A percentile compares a stretch with the other conserved stretches of the same genome.
These are phyloP conservation scores for Thraustochytrium striatum DNA, from an alignment of 352 stramenopile species.

Conservation along the genomic window DNA sequence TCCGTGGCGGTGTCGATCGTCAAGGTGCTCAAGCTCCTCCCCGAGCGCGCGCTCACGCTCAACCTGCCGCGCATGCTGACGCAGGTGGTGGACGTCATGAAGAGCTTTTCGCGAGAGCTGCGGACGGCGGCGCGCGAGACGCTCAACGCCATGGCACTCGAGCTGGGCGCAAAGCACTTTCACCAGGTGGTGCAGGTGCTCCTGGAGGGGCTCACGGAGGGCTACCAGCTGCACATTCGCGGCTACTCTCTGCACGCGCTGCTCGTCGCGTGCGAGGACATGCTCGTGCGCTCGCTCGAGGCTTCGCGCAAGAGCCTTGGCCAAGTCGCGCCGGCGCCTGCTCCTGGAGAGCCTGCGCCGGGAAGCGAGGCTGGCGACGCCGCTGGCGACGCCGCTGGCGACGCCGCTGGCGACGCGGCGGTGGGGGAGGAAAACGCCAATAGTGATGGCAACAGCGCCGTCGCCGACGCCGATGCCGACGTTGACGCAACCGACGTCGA, in stretches of 20 bases:
- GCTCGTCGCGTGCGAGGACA: background rate
- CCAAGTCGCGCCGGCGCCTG: background rate
- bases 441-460: background rate
- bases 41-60: conserved; percentile 60
- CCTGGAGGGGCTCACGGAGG: background rate
- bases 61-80: conserved; percentile 71
- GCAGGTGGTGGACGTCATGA: conserved; percentile 59
- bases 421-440: background rate
- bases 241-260: conserved; percentile 11
- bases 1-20: conserved; percentile 73
- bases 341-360: no score
- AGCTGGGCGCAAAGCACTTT: conserved; percentile 70
- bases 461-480: background rate
- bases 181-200: background rate
- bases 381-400: background rate
- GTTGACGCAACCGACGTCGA: background rate
- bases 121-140: conserved; percentile 71
- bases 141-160: conserved; percentile 72
- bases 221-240: conserved; percentile 39
- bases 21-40: conserved; percentile 72
- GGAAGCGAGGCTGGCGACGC: background rate
- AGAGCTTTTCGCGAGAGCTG: background rate
- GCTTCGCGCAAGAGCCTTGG: background rate
- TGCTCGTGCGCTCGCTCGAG: background rate
- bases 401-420: background rate